Conservation (phyloP, 306 rosid genomes). For the Citrullus colocynthis region DNA sequence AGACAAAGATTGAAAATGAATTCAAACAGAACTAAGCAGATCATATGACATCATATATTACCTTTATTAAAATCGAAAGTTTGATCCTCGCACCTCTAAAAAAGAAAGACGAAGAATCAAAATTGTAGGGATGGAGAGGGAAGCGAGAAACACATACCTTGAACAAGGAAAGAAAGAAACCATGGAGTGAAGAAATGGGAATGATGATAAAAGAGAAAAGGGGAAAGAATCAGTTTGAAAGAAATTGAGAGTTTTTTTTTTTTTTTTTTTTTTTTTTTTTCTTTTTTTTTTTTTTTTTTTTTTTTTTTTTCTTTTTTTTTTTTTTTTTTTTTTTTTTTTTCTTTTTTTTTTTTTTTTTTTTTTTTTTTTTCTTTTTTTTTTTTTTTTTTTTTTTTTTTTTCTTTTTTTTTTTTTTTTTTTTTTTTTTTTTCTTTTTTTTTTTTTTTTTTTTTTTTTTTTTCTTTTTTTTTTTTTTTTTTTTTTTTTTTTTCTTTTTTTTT, state of each 20-base stretch:
- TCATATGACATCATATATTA: not conserved
- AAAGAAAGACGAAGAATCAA: not conserved
- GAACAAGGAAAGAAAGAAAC: not conserved
- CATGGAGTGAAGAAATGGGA: conserved; percentile 2
- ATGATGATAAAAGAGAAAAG: not conserved
- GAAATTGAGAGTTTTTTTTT: not conserved
- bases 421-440: not conserved
- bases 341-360: no score
- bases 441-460: not conserved
- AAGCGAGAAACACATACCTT: not conserved
- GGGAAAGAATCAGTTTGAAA: not conserved
- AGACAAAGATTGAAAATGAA: not conserved
- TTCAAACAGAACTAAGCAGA: not conserved
- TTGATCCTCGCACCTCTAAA: not conserved
- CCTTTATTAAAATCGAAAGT: not conserved
- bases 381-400: not conserved
- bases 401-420: not conserved
- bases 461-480: not conserved
- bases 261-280: not conserved
- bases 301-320: no score
- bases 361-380: not conserved
- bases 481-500: no score
- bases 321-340: not conserved
- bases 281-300: not conserved
- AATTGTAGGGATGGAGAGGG: not conserved